Base-by-base conservation (phyloP, 352 stramenopile genomes). In the Pythium phragmiticola region DNA sequence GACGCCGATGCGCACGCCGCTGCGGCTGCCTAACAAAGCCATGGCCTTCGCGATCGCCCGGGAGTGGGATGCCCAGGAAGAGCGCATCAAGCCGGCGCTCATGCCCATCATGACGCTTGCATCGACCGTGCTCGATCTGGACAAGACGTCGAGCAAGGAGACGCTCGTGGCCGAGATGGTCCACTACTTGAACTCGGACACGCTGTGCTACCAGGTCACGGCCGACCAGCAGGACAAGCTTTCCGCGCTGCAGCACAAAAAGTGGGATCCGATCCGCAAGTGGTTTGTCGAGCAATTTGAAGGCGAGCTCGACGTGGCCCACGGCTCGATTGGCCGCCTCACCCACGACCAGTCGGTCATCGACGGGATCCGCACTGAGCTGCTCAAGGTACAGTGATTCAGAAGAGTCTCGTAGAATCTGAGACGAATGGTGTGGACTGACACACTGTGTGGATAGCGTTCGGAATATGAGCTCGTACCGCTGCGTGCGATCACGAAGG, bases 61-160 rank as follows among this genome's bases (percentile, higher is more conserved):
- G 45, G 87, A 95, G 53, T 95, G 87, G 87, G 87, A 95, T 61
- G 78, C 87, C 37, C 87, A 95, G 69, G 70, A 75, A 26, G 69
- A 77, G 23, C 75, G 82, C 62, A 91, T 95, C 65, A 84, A 83
- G 4, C 87, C 87, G 12, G 68, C 79, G 45, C 91, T 85, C 30
- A 95, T 95, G 87, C 87, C 87, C 53, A 87, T 94, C 65, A 95
- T 95, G 87, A 86, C 87, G 63, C 77, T 95, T 45, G 85, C 81
- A 39, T 90, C 85, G 21, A 95, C 87, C 23, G 79, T 82, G 50
- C 66, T 95, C 48, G 87, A 95, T 60, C 62, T 94, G 47, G 66
- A 66, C 49, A 73, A 71, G 55, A 89, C 66, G 4, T 87, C 76
- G 34, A 89, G 76, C 68, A 74, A 62, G 30, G 23, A 69, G 45